Evolutionary conservation across 2,329 filamentous ascomycete species (phyloP), one percentile per base, ranked within the genome.

Genomic region (Waltergamsia citrina): DNA sequence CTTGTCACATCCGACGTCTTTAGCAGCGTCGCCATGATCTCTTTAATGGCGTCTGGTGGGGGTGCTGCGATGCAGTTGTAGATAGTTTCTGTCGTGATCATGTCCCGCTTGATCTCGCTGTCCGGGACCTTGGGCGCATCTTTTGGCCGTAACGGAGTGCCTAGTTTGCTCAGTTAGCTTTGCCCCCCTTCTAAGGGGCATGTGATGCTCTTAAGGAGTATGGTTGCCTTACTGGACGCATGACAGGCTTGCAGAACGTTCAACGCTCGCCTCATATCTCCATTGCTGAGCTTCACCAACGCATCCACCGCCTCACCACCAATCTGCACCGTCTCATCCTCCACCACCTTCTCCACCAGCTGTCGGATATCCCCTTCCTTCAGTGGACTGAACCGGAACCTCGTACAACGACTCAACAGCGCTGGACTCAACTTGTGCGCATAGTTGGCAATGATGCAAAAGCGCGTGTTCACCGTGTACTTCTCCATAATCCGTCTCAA

Each of bases 361-460:
- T 74, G 69, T 33, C 85, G 69, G 39, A 98, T 95, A 53, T 96
- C 92, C 6, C 58, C 66, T 49, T 94, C 85, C 56, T 94, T 94
- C 36, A 98, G 65, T 9, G 92, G 92, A 44, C 85, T 94, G 60
- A 98, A 98, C 21, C 92, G 72, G 58, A 98, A 98, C 24, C 92
- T 71, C 8, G 92, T 98, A 61, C 92, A 98, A 48, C 92, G 71
- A 32, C 90, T 96, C 34, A 98, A 67, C 28, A 98, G 68, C 0
- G 92, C 92, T 0, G 92, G 90, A 10, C 86, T 93, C 25, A 98
- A 77, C 60, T 98, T 98, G 65, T 98, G 92, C 20, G 92, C 92
- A 60, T 98, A 98, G 62, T 98, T 98, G 47, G 92, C 92, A 47
- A 98, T 96, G 53, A 98, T 86, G 63, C 90, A 96, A 63, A 98